Conservation (phyloP, 2,329 filamentous ascomycete genomes). For the Xylaria sp. region DNA sequence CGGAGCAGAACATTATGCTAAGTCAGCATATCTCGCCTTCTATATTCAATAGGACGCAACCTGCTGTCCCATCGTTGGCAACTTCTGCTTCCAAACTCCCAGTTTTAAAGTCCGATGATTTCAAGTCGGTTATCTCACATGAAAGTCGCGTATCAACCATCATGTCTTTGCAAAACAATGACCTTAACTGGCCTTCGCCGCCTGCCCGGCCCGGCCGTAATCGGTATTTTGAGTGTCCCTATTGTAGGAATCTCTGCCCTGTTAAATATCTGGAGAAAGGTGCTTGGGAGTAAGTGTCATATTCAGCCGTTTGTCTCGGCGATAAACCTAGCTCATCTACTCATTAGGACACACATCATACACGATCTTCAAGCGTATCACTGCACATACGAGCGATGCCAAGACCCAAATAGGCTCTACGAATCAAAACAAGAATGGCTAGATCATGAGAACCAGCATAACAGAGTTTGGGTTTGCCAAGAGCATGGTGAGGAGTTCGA, state of each 20-base stretch:
- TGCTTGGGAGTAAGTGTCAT: conserved; percentile 3
- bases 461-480: conserved; percentile 35
- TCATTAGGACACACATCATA: conserved; percentile 16
- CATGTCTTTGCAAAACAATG: not conserved
- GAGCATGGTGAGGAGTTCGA: conserved; percentile 34
- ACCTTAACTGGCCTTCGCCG: conserved; percentile 7
- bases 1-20: not conserved
- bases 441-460: conserved; percentile 40
- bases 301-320: not conserved
- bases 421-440: conserved; percentile 37
- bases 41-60: not conserved
- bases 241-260: conserved; percentile 6
- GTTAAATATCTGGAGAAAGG: conserved; percentile 22
- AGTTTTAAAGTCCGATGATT: not conserved
- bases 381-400: conserved; percentile 39
- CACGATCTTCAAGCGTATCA: conserved; percentile 40
- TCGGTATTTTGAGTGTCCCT: conserved; percentile 15
- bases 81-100: conserved; percentile 16
- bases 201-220: not conserved
- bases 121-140: conserved; percentile 18
- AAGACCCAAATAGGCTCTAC: conserved; percentile 36
- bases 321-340: not conserved
- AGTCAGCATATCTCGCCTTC: not conserved
- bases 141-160: conserved; percentile 5
- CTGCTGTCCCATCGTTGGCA: not conserved